Percentiles rank a stretch among this genome's conserved stretches.
Conservation (phyloP, 305 asterid species). For the Ilex paraguariensis region DNA sequence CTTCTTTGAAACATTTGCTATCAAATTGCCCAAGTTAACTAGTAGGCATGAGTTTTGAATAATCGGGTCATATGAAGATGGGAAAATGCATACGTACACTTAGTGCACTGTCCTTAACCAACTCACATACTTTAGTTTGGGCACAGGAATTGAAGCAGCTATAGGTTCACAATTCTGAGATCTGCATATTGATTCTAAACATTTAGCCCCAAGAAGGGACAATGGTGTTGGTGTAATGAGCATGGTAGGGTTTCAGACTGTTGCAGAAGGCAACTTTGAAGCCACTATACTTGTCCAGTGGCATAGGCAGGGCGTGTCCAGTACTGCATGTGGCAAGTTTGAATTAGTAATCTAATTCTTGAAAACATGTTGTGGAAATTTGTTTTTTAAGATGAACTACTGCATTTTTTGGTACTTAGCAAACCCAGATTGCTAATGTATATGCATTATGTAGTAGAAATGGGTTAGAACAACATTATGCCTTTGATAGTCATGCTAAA, state of each 20-base stretch:
- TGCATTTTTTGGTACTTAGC: too few relatives aligned
- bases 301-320: conserved; percentile 27
- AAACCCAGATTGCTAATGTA: too few relatives aligned
- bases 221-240: background rate
- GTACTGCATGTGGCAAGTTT: conserved; percentile 26
- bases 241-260: conserved; percentile 11
- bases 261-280: conserved; percentile 11
- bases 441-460: too few relatives aligned
- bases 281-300: conserved; percentile 7
- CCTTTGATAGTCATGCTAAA: too few relatives aligned
- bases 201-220: background rate
- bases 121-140: conserved; percentile 17
- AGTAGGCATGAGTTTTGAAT: background rate
- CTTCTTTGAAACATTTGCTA: background rate
- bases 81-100: conserved; percentile 38
- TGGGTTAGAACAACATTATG: too few relatives aligned
- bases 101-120: conserved; percentile 40
- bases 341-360: background rate
- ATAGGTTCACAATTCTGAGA: conserved; percentile 30
- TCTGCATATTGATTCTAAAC: background rate
- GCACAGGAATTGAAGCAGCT: conserved; percentile 21
- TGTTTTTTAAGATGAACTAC: too few relatives aligned
- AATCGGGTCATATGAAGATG: background rate
- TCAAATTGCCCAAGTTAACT: background rate
- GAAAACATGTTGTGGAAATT: background rate